phyloP scores from a whole-genome alignment of 202 grass and related monocot species.

The Schoenoplectus triqueter region DNA sequence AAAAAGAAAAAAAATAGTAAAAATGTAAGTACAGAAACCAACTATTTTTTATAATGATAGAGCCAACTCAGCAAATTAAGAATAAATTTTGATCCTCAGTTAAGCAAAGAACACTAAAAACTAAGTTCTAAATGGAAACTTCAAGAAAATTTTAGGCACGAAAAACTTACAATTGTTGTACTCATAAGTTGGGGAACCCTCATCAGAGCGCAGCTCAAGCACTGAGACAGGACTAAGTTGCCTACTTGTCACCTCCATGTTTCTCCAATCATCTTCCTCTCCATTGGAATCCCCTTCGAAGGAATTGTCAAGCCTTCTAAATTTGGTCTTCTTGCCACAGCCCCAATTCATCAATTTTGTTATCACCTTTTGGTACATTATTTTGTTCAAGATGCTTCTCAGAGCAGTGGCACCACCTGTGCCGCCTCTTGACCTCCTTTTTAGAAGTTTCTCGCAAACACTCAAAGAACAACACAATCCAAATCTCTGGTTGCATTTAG shows the following conservation, averaged over 20 bases:
- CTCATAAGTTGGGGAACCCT: slow-evolving; percentile 32
- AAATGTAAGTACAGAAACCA: not conserved
- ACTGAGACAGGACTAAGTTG: slow-evolving; percentile 94
- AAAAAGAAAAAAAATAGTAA: not conserved
- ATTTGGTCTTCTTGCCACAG: slow-evolving; percentile 46
- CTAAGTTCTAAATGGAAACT: not conserved
- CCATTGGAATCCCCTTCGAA: slow-evolving; percentile 16
- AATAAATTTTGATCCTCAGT: not conserved
- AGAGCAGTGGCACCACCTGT: slow-evolving; percentile 24
- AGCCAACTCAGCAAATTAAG: not conserved
- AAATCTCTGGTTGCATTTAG: not conserved
- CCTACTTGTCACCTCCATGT: slow-evolving; percentile 52
- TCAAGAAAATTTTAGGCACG: not conserved
- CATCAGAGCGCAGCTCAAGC: slow-evolving; percentile 65
- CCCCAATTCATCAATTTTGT: slow-evolving; percentile 55
- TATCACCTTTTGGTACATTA: slow-evolving; percentile 49
- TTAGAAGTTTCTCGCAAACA: slow-evolving; percentile 54
- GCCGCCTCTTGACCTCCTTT: slow-evolving; percentile 24
- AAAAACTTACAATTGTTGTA: slow-evolving; percentile 43
- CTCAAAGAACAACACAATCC: slow-evolving; percentile 50
- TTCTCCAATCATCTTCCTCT: slow-evolving; percentile 24
- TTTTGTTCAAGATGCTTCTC: slow-evolving; percentile 52
- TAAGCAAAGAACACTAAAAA: not conserved
- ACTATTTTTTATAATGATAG: not conserved
- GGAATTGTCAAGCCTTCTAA: slow-evolving; percentile 34